phyloP scores from a whole-genome alignment of 1,284 basidiomycete genomes.

The Malassezia sympodialis region DNA sequence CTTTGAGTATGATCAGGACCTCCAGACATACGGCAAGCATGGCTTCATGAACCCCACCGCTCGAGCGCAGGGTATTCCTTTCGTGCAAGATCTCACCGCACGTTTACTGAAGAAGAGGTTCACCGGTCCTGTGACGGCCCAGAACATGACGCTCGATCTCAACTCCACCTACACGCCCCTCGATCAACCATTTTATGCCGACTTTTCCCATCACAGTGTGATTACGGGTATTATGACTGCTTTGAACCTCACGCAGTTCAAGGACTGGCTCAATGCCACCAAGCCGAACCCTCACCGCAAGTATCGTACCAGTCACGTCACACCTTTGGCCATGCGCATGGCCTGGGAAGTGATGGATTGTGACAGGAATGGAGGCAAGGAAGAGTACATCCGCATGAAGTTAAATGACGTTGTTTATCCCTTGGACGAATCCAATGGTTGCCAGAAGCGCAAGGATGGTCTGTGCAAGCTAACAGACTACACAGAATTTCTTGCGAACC shows the following conservation, averaged over 20 bases:
- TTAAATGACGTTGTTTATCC: slow-evolving; percentile 59
- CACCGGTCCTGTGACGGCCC: slow-evolving; percentile 25
- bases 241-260: slow-evolving; percentile 36
- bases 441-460: slow-evolving; percentile 58
- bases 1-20: slow-evolving; percentile 58
- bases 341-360: slow-evolving; percentile 31
- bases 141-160: slow-evolving; percentile 32
- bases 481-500: slow-evolving; percentile 50
- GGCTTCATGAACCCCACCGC: slow-evolving; percentile 69
- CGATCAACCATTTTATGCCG: slow-evolving; percentile 33
- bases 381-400: slow-evolving; percentile 62
- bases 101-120: slow-evolving; percentile 27
- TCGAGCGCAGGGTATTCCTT: slow-evolving; percentile 71
- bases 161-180: slow-evolving; percentile 31
- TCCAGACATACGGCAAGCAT: slow-evolving; percentile 52
- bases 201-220: slow-evolving; percentile 39
- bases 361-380: slow-evolving; percentile 29
- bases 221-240: slow-evolving; percentile 33
- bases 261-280: slow-evolving; percentile 24
- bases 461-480: slow-evolving; percentile 69
- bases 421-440: slow-evolving; percentile 63
- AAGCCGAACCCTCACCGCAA: slow-evolving; percentile 21
- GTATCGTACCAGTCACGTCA: slow-evolving; percentile 28
- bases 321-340: slow-evolving; percentile 27
- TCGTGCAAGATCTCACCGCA: slow-evolving; percentile 52